Percentiles rank a stretch among this genome's conserved stretches.
These are phyloP conservation scores for Penicillium goetzii DNA, from an alignment of 495 filamentous ascomycete genomes.

Conservation along the genomic window DNA sequence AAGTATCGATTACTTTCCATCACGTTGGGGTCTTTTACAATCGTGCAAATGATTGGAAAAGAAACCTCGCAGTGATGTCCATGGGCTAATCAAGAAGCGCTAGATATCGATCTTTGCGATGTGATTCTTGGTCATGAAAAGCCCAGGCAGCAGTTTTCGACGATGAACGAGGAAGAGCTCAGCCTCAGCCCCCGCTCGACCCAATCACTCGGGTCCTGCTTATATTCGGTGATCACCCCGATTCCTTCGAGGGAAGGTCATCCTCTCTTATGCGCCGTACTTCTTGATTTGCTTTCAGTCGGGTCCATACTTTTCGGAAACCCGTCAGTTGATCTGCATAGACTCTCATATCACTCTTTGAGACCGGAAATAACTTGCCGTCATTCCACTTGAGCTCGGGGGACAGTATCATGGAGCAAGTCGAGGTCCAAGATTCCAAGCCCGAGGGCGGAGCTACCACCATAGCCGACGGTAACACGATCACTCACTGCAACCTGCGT, in stretches of 20 bases:
- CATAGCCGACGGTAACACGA: conserved; percentile 17
- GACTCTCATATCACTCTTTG: not conserved
- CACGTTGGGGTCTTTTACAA: too few relatives aligned
- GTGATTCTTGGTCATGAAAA: not conserved
- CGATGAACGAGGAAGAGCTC: not conserved
- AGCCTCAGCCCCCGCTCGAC: not conserved
- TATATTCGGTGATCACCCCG: not conserved
- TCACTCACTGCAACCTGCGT: conserved; percentile 28
- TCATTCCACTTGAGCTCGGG: not conserved
- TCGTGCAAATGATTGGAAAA: not conserved
- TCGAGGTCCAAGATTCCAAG: not conserved
- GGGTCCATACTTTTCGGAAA: not conserved
- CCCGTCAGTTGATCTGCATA: not conserved
- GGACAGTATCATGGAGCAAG: not conserved
- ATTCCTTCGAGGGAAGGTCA: not conserved
- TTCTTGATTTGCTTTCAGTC: not conserved
- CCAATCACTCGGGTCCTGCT: not conserved
- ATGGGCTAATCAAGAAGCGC: too few relatives aligned
- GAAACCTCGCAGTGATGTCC: too few relatives aligned
- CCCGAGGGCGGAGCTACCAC: not conserved
- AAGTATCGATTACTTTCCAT: not conserved
- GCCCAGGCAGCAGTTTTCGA: conserved; percentile 9
- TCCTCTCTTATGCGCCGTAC: not conserved
- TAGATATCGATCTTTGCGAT: not conserved
- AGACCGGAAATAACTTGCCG: not conserved